Base-by-base conservation (phyloP, 805 yeast genomes). In the Barnettozyma sp. region DNA sequence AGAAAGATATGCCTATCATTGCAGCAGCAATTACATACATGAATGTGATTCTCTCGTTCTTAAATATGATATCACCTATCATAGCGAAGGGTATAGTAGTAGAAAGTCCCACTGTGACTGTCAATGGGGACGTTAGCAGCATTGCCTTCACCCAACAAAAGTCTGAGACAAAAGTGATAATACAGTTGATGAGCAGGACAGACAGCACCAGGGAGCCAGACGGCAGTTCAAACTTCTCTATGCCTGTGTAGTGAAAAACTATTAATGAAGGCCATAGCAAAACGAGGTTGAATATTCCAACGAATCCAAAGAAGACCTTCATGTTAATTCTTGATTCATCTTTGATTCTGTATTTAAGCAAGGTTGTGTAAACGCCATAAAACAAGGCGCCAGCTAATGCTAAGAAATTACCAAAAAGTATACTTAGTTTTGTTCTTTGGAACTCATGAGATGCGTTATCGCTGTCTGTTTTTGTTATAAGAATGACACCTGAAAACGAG, bases 111-210 rank as follows among this genome's bases (percentile, higher is more conserved):
- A 92, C 94, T 0, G 98, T 92, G 3, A 90, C 97, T 0, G 95
- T 88, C 45, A 92, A 65, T 2, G 98, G 98, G 29, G 92, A 81
- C 1, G 98, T 92, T 52, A 92, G 63, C 22, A 92, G 68, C 75
- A 88, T 92, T 1, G 97, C 94, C 44, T 85, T 76, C 22, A 95
- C 95, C 98, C 98, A 92, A 51, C 94, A 78, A 49, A 81, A 87
- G 56, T 92, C 98, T 26, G 94, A 81, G 12, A 88, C 59, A 46
- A 92, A 80, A 1, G 96, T 86, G 27, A 86, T 76, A 23, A 74
- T 51, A 40, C 88, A 82, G 56, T 92, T 92, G 31, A 75, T 42
- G 0, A 70, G 34, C 6, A 90, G 61, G 3, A 87, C 63, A 1
- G 59, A 39, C 50, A 77, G 62, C 4, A 81, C 74, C 25, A 65